Conservation (phyloP, 1,284 basidiomycete genomes). For the Cerioporus squamosus region DNA sequence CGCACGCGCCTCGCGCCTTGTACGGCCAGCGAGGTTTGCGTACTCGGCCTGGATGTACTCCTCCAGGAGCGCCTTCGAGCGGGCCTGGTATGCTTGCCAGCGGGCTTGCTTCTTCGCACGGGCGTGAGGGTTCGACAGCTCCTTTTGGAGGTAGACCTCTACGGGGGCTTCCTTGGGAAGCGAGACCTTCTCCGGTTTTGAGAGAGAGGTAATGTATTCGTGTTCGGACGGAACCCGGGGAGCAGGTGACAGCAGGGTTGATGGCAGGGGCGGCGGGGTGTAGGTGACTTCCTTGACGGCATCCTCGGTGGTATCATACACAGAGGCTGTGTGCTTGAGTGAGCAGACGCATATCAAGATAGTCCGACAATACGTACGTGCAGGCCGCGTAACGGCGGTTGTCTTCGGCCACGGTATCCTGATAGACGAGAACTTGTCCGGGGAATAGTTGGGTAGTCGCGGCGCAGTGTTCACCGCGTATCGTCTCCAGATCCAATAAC, state of each 20-base stretch:
- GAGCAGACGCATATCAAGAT: constrained; percentile 1
- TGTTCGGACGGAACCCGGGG: constrained; percentile 54
- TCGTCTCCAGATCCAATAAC: constrained; percentile 66
- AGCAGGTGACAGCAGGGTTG: constrained; percentile 38
- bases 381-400: constrained; percentile 44
- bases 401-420: constrained; percentile 72
- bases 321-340: constrained; percentile 43
- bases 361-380: constrained; percentile 46
- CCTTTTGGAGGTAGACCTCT: constrained; percentile 67
- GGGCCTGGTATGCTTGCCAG: constrained; percentile 61
- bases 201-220: constrained; percentile 61
- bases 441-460: constrained; percentile 49
- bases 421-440: constrained; percentile 40
- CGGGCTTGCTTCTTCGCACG: constrained; percentile 78
- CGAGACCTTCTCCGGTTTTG: constrained; percentile 46
- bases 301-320: constrained; percentile 63
- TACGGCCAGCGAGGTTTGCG: constrained; percentile 58
- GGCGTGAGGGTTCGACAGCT: constrained; percentile 78
- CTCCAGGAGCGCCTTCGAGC: constrained; percentile 53
- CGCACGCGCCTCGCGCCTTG: constrained; percentile 59
- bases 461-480: constrained; percentile 69
- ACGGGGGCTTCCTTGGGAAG: constrained; percentile 61
- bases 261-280: constrained; percentile 55
- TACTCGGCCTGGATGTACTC: constrained; percentile 60
- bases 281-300: constrained; percentile 70